Percentiles rank a stretch among this genome's conserved stretches.
Evolutionary conservation across 2,329 filamentous ascomycete species (phyloP).

Genomic region (Xylariales sp.): DNA sequence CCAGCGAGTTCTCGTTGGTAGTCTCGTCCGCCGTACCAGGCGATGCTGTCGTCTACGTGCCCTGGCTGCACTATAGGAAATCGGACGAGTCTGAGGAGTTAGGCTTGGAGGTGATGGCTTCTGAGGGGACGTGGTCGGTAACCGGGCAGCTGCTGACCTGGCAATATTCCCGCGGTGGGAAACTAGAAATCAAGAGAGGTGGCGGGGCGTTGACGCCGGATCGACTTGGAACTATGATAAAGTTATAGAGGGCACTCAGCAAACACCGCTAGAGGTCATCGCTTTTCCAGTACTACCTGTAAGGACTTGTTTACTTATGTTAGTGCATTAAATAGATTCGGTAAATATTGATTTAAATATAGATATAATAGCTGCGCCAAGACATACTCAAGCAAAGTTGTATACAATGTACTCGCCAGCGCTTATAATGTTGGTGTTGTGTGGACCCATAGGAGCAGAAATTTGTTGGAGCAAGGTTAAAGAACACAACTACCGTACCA

Average conservation of each 20-base stretch:
- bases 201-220: conserved; percentile 7
- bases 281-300: too few species aligned
- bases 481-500: too few species aligned
- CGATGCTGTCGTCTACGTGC: conserved; percentile 11
- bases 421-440: too few species aligned
- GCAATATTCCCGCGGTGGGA: conserved; percentile 7
- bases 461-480: too few species aligned
- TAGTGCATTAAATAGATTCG: too few species aligned
- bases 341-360: too few species aligned
- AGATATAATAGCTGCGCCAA: not conserved
- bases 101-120: conserved; percentile 5
- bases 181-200: conserved; percentile 7
- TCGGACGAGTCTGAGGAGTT: conserved; percentile 9
- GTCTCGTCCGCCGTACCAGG: conserved; percentile 3
- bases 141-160: conserved; percentile 9
- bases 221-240: conserved; percentile 10
- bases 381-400: not conserved
- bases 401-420: too few species aligned
- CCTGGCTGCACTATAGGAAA: conserved; percentile 14
- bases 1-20: conserved; percentile 9
- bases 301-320: too few species aligned
- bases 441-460: too few species aligned
- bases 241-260: conserved; percentile 13
- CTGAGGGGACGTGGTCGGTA: conserved; percentile 7
- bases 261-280: not conserved